These are phyloP conservation scores for Paecilomyces variotii DNA, from an alignment of 2,329 filamentous ascomycete genomes.

Conservation along the genomic window DNA sequence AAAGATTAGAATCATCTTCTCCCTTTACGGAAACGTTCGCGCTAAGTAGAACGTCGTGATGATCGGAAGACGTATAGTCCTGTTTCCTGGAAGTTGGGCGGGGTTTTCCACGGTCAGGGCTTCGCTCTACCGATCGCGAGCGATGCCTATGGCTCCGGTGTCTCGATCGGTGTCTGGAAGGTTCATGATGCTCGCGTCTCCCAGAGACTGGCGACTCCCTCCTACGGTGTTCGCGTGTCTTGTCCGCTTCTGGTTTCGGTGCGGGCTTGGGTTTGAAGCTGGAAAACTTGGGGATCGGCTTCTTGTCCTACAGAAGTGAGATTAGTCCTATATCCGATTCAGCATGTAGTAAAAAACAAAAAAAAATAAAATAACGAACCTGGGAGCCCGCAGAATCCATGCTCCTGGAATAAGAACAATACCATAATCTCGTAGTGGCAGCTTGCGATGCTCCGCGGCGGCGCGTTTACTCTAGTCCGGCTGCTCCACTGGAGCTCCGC, in stretches of 20 bases:
- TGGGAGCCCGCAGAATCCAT: constrained; percentile 29
- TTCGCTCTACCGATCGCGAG: constrained; percentile 14
- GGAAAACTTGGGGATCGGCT: constrained; percentile 59
- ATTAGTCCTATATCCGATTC: neutral
- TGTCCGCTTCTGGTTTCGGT: constrained; percentile 15
- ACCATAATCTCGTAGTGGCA: neutral
- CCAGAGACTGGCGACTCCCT: constrained; percentile 7
- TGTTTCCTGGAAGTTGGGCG: constrained; percentile 8
- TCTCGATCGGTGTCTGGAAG: constrained; percentile 14
- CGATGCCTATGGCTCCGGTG: constrained; percentile 16
- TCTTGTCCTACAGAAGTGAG: constrained; percentile 21
- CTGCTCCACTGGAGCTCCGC: constrained; percentile 4
- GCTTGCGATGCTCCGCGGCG: constrained; percentile 2
- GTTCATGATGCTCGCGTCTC: constrained; percentile 12
- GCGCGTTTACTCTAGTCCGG: constrained; percentile 9
- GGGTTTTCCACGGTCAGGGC: constrained; percentile 8
- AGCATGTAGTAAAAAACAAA: neutral
- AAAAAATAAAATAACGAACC: constrained; percentile 17
- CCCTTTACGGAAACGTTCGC: constrained; percentile 9
- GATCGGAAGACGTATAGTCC: constrained; percentile 2
- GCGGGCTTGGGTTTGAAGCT: constrained; percentile 57
- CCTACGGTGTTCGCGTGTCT: constrained; percentile 11
- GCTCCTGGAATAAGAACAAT: constrained; percentile 15
- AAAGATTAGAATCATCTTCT: constrained; percentile 32
- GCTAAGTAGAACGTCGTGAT: constrained; percentile 2